Conservation (phyloP, 768 basidiomycete genomes). For the Hypholoma fasciculare region DNA sequence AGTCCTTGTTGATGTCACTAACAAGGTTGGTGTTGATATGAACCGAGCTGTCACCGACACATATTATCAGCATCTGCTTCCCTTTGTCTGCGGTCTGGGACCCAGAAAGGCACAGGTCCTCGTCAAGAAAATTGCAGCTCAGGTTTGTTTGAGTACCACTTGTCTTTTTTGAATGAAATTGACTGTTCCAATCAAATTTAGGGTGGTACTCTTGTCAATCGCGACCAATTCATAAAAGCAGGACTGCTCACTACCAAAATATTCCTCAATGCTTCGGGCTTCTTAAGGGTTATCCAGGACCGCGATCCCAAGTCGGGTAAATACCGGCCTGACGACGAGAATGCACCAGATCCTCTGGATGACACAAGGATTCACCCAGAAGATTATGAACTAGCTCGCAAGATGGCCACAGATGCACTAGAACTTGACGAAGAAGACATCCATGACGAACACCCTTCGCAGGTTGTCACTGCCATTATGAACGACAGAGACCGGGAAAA, state of each 20-base stretch:
- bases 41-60: constrained; percentile 87
- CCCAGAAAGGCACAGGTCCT: constrained; percentile 90
- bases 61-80: constrained; percentile 87
- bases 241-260: constrained; percentile 82
- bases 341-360: constrained; percentile 86
- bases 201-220: constrained; percentile 87
- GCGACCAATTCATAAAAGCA: constrained; percentile 84
- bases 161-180: too few species aligned
- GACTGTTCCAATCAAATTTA: constrained; percentile 25
- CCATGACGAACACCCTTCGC: constrained; percentile 89
- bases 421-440: constrained; percentile 98
- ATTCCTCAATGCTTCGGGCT: constrained; percentile 91
- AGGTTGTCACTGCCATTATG: constrained; percentile 86
- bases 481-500: constrained; percentile 72
- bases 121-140: constrained; percentile 74
- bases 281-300: constrained; percentile 84
- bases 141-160: constrained; percentile 44
- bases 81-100: constrained; percentile 90
- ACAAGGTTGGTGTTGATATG: constrained; percentile 94
- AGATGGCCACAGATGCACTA: constrained; percentile 97
- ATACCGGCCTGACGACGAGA: constrained; percentile 66
- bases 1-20: constrained; percentile 85
- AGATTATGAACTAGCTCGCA: constrained; percentile 96
- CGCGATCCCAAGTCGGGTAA: constrained; percentile 60
- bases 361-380: constrained; percentile 95